Evolutionary conservation across 2,329 filamentous ascomycete species (phyloP).

Genomic region (Venturia oleaginea): DNA sequence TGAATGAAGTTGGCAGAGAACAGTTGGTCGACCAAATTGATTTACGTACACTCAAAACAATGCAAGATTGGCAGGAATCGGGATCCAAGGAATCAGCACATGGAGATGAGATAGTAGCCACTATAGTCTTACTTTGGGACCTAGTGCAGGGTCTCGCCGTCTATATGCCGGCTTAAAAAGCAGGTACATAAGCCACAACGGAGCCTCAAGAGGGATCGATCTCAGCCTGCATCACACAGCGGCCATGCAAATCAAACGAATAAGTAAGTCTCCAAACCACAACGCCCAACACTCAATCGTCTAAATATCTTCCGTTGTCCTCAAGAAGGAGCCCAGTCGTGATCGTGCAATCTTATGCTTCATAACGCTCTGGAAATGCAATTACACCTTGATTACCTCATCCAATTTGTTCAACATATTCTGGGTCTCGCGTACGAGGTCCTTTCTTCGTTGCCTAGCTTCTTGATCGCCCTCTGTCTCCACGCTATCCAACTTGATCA

Average conservation of each 20-base stretch:
- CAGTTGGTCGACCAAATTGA: too few species aligned
- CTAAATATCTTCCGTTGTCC: not conserved
- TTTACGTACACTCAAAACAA: too few species aligned
- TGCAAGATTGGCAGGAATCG: too few species aligned
- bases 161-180: not conserved
- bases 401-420: constrained; percentile 58
- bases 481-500: constrained; percentile 65
- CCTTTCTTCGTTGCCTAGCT: constrained; percentile 49
- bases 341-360: not conserved
- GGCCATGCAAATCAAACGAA: not conserved
- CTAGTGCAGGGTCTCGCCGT: not conserved
- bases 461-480: constrained; percentile 54
- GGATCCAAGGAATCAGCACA: too few species aligned
- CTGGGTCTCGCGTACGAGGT: constrained; percentile 64
- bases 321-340: not conserved
- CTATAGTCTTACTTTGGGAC: too few species aligned
- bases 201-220: not conserved
- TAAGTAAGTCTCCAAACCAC: not conserved
- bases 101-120: too few species aligned
- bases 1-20: too few species aligned
- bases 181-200: not conserved
- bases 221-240: too few species aligned
- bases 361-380: too few species aligned
- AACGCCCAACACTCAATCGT: not conserved
- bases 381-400: constrained; percentile 22